These are phyloP conservation scores for Gossypium sturtianum DNA, from an alignment of 345 rosid species.

Conservation along the genomic window DNA sequence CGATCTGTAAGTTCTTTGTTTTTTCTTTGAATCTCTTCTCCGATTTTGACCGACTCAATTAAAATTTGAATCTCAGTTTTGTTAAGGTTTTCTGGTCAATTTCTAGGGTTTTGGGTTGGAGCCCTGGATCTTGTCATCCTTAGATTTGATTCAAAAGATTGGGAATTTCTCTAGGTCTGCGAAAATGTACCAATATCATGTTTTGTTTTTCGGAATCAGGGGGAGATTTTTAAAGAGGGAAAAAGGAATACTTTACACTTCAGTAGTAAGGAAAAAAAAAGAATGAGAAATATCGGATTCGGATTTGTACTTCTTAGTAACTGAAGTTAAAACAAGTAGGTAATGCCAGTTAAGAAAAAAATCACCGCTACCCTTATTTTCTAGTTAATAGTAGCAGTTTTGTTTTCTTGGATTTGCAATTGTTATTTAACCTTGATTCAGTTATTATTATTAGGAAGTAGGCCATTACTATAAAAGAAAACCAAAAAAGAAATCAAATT, in stretches of 20 bases:
- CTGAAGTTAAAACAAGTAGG: not conserved
- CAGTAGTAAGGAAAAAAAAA: not conserved
- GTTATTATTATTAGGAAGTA: not conserved
- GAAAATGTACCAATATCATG: conserved; percentile 13
- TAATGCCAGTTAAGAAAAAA: not conserved
- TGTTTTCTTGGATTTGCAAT: not conserved
- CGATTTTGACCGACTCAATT: not conserved
- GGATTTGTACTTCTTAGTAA: not conserved
- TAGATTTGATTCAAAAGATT: not conserved
- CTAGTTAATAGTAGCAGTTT: not conserved
- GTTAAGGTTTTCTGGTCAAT: not conserved
- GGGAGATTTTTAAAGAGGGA: not conserved
- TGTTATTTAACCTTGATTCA: not conserved
- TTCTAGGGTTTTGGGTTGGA: conserved; percentile 6
- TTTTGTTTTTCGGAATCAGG: not conserved
- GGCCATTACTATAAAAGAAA: not conserved
- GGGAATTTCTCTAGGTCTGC: conserved; percentile 7
- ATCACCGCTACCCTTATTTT: not conserved
- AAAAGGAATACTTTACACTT: not conserved
- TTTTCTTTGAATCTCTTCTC: not conserved
- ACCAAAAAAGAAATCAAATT: too few relatives aligned
- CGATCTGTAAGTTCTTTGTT: conserved; percentile 13
- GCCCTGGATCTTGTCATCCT: not conserved
- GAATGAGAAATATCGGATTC: not conserved
- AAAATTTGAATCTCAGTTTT: conserved; percentile 1